Conservation (phyloP, 2,329 filamentous ascomycete species). For the Colletotrichum agaves region DNA sequence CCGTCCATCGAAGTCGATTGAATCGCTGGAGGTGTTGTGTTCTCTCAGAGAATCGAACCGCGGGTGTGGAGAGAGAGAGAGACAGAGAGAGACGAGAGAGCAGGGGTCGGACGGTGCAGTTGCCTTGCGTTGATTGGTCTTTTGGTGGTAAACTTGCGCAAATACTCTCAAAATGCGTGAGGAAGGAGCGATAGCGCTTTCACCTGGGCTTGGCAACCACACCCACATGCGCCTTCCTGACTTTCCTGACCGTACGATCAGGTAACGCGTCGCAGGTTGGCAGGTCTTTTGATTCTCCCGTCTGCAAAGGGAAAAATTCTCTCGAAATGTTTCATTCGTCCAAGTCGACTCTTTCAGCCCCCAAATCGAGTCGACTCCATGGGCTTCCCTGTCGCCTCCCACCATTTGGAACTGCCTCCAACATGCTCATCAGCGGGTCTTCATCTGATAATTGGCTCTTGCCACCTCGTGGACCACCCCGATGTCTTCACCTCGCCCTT, state of each 20-base stretch:
- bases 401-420: conserved; percentile 1
- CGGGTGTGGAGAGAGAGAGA: background rate
- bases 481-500: background rate
- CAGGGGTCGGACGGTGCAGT: background rate
- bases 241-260: conserved; percentile 27
- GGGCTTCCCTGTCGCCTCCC: background rate
- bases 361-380: background rate
- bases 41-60: conserved; percentile 6
- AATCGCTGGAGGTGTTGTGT: conserved; percentile 1
- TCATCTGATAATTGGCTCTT: conserved; percentile 4
- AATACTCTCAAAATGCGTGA: conserved; percentile 38
- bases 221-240: conserved; percentile 13
- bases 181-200: conserved; percentile 28
- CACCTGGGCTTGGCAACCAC: conserved; percentile 12
- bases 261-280: too few species aligned
- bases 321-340: background rate
- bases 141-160: conserved; percentile 41
- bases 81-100: too few species aligned
- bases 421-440: background rate
- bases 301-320: background rate
- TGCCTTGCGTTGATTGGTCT: conserved; percentile 7
- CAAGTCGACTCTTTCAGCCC: background rate
- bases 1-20: background rate
- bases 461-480: background rate
- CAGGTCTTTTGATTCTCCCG: background rate